Percentiles rank a stretch among this genome's conserved stretches.
These are phyloP conservation scores for Aechmea fasciata DNA, from an alignment of 176 grass and related monocot species.

Conservation along the genomic window DNA sequence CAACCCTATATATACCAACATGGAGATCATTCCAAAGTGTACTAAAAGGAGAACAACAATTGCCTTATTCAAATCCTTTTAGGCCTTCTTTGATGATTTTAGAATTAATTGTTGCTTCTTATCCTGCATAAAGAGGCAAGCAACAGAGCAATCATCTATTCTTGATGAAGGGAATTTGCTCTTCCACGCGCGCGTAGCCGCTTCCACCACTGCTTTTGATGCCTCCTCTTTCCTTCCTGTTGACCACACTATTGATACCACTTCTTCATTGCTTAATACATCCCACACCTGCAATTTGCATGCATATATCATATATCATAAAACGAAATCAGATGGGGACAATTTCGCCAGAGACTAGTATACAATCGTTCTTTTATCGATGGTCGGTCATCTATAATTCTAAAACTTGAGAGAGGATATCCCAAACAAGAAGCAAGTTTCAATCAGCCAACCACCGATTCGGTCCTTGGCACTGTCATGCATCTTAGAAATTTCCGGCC, in stretches of 20 bases:
- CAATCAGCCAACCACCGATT: too few relatives aligned
- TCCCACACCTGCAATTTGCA: constrained; percentile 49
- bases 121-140: constrained; percentile 78
- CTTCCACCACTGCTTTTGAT: constrained; percentile 72
- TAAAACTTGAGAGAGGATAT: background rate
- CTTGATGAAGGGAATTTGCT: constrained; percentile 55
- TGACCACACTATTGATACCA: constrained; percentile 61
- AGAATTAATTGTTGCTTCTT: background rate
- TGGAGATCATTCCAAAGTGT: background rate
- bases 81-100: background rate
- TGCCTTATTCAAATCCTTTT: background rate
- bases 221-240: constrained; percentile 61
- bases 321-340: background rate
- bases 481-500: too few relatives aligned
- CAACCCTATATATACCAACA: too few relatives aligned
- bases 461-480: too few relatives aligned
- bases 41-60: background rate
- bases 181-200: constrained; percentile 52
- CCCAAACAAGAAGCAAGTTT: background rate
- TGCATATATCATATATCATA: too few relatives aligned
- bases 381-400: background rate
- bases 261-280: constrained; percentile 82
- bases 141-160: constrained; percentile 81
- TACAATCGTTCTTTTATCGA: too few relatives aligned
- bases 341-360: too few relatives aligned